phyloP scores from a whole-genome alignment of 257 asterid species.

The Penstemon eatonii region DNA sequence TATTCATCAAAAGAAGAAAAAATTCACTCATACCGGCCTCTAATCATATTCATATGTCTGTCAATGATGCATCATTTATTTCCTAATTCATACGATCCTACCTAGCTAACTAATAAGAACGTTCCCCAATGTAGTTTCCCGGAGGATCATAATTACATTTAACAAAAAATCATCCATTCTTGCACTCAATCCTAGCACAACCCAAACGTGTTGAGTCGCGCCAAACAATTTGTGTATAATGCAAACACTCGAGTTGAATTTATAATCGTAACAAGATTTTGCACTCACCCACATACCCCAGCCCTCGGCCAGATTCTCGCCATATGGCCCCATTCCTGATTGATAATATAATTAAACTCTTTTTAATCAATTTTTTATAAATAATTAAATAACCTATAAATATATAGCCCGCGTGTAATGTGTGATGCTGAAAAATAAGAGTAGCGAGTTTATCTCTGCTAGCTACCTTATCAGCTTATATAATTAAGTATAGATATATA shows the following conservation, averaged over 20 bases:
- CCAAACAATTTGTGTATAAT: constrained; percentile 72
- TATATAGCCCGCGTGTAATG: no score
- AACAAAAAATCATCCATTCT: constrained; percentile 42
- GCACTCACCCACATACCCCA: constrained; percentile 42
- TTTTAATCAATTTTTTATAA: no score
- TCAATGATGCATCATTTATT: background rate
- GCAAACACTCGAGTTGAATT: constrained; percentile 43
- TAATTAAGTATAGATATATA: no score
- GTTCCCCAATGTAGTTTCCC: constrained; percentile 51
- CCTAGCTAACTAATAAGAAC: constrained; percentile 34
- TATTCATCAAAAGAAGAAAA: no score
- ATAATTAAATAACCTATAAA: no score
- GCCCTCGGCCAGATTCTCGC: constrained; percentile 65
- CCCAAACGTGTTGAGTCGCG: constrained; percentile 39
- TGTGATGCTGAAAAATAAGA: no score
- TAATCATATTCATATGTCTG: background rate
- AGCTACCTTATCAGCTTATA: no score
- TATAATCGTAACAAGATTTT: constrained; percentile 31
- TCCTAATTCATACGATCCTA: background rate
- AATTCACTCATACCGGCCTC: no score
- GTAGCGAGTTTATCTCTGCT: no score
- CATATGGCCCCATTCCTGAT: constrained; percentile 35
- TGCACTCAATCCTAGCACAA: constrained; percentile 49
- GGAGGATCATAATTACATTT: constrained; percentile 56
- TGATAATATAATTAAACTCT: no score